These are phyloP conservation scores for Blastocystis sp. DNA, from an alignment of 352 stramenopile species.

Conservation along the genomic window DNA sequence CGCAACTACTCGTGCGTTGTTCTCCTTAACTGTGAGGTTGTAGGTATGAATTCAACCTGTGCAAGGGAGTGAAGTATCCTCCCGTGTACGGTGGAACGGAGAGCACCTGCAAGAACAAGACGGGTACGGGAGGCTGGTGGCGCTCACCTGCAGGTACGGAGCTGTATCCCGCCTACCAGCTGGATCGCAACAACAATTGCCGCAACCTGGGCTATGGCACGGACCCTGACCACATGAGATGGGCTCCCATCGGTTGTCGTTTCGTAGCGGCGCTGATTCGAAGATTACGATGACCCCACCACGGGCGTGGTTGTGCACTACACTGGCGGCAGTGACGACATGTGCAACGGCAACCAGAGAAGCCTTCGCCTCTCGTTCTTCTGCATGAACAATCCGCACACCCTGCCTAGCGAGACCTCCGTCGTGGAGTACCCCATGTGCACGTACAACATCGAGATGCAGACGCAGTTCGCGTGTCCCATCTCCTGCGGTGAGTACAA, in stretches of 20 bases:
- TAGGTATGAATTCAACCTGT: slow-evolving; percentile 67
- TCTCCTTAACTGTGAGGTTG: neutral
- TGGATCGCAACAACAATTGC: neutral
- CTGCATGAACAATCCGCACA: slow-evolving; percentile 42
- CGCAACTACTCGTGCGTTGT: slow-evolving; percentile 46
- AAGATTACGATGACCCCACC: slow-evolving; percentile 63
- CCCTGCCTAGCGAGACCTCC: slow-evolving; percentile 34
- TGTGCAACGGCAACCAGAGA: neutral
- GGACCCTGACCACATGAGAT: slow-evolving; percentile 1
- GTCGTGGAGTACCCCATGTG: slow-evolving; percentile 56
- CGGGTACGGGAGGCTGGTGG: neutral
- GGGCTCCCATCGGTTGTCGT: slow-evolving; percentile 15
- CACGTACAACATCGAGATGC: slow-evolving; percentile 54
- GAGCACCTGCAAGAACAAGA: slow-evolving; percentile 17
- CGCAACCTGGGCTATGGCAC: slow-evolving; percentile 23
- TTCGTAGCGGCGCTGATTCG: neutral
- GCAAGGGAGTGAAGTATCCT: neutral
- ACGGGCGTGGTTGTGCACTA: slow-evolving; percentile 51
- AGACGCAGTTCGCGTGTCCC: slow-evolving; percentile 68
- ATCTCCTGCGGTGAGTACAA: slow-evolving; percentile 48
- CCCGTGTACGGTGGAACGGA: slow-evolving; percentile 30
- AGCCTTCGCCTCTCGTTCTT: slow-evolving; percentile 7
- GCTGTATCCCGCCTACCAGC: slow-evolving; percentile 45
- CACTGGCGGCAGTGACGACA: slow-evolving; percentile 11
- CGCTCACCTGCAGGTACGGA: slow-evolving; percentile 6